Evolutionary conservation across 768 basidiomycete genomes (phyloP), one percentile per base, ranked within the genome.

Genomic region (Tricholoma terreum): DNA sequence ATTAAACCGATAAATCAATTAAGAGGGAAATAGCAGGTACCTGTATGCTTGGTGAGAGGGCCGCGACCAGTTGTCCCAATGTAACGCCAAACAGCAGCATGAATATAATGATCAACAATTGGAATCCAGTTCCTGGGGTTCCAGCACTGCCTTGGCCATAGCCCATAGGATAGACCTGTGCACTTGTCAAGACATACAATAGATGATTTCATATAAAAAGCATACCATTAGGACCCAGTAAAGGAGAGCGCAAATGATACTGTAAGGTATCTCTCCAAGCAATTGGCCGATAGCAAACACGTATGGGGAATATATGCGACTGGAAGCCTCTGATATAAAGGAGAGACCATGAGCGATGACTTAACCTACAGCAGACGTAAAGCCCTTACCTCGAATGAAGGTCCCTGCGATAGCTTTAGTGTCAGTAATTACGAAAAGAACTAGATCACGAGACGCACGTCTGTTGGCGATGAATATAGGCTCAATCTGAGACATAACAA

Each of bases 211-310:
- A 10, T 9, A 27, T 11, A 33, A 19, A 68, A 12, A 1, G 22
- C 74, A 56, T 57, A 90, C 82, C 85, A 87, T 86, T 19, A 89
- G 69, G 21, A 79, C 79, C 89, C 87, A 95, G 72, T 93, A 94
- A 0, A 86, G 77, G 50, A 84, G 65, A 10, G 81, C 86, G 61
- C 90, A 92, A 12, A 90, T 65, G 31, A 89, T 67, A 49, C 81
- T 86, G 70, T 87, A 89, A 0, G 92, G 93, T 55, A 90, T 80
- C 70, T 96, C 92, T 42, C 91, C 86, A 12, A 90, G 67, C 22
- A 94, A 77, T 66, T 94, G 93, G 2, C 86, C 84, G 33, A 91
- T 80, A 30, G 92, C 89, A 67, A 95, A 95, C 19, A 92, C 90
- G 56, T 85, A 86, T 0, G 90, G 86, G 0, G 87, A 89, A 71